Evolutionary conservation across 768 basidiomycete species (phyloP).

Genomic region (Astraeus odoratus): DNA sequence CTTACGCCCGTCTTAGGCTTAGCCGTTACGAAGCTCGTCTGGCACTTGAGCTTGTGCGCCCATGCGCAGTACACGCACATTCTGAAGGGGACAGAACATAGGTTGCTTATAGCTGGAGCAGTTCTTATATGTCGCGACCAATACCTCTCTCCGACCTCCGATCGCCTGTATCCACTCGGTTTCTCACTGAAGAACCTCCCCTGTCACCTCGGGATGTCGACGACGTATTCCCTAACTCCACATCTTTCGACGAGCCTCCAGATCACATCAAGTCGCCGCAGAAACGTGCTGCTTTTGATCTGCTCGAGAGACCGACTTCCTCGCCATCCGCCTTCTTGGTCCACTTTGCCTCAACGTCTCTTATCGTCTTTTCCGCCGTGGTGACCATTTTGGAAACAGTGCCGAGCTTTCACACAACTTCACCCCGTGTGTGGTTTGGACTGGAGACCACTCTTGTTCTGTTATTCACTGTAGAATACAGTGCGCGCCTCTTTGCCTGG

Average conservation of each 20-base stretch:
- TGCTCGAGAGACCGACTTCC: conserved; percentile 77
- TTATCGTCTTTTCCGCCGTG: conserved; percentile 69
- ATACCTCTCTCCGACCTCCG: conserved; percentile 24
- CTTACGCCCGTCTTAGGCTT: too few relatives aligned
- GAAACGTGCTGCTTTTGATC: conserved; percentile 59
- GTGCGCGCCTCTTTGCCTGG: conserved; percentile 68
- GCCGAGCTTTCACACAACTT: conserved; percentile 64
- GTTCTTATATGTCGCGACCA: conserved; percentile 21
- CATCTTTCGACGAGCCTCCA: conserved; percentile 28
- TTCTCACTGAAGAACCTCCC: conserved; percentile 39
- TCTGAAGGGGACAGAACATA: too few relatives aligned
- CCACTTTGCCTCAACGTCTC: conserved; percentile 60
- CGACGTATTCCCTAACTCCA: conserved; percentile 33
- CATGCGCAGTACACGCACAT: too few relatives aligned
- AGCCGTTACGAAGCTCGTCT: too few relatives aligned
- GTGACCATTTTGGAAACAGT: conserved; percentile 79
- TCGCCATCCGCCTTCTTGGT: conserved; percentile 71
- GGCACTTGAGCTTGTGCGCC: too few relatives aligned
- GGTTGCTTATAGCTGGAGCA: too few relatives aligned
- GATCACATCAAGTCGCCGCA: conserved; percentile 33
- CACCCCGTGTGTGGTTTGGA: conserved; percentile 76
- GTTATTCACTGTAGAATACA: conserved; percentile 82
- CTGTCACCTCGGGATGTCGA: conserved; percentile 27
- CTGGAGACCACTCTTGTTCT: conserved; percentile 79
- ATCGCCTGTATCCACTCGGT: conserved; percentile 24